Percentiles rank a stretch among this genome's conserved stretches.
Evolutionary conservation across 257 asterid genomes (phyloP).

Genomic region (Avicennia marina): DNA sequence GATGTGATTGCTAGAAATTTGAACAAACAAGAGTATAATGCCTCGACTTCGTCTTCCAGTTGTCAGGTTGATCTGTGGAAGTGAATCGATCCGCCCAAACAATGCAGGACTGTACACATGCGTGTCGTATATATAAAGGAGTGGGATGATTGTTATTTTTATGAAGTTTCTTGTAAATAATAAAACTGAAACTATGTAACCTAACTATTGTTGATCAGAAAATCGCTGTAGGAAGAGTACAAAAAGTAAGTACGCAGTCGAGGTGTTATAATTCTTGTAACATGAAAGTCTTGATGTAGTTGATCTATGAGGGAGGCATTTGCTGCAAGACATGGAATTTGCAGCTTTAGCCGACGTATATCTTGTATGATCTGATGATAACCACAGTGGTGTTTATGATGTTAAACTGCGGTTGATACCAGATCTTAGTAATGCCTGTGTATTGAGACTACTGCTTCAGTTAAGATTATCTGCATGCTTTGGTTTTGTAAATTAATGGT

Average conservation of each 20-base stretch:
- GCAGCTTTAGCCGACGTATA: too few species aligned
- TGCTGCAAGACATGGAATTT: too few species aligned
- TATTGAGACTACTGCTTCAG: too few species aligned
- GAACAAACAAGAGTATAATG: constrained; percentile 33
- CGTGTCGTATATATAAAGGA: background rate
- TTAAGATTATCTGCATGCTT: too few species aligned
- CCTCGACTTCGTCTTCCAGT: constrained; percentile 39
- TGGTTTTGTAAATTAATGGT: too few species aligned
- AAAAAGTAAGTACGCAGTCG: too few species aligned
- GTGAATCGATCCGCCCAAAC: constrained; percentile 26
- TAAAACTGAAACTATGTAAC: background rate
- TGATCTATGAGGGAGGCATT: too few species aligned
- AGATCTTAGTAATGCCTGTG: constrained; percentile 9
- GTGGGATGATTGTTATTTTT: background rate
- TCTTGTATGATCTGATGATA: background rate
- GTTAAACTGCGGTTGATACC: constrained; percentile 20
- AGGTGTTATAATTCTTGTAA: too few species aligned
- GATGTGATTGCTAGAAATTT: constrained; percentile 22
- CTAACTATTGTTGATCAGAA: background rate
- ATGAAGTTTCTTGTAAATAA: background rate
- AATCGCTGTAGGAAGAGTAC: too few species aligned
- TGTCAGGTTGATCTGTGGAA: constrained; percentile 48
- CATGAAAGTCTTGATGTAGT: too few species aligned
- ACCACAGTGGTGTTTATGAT: constrained; percentile 24
- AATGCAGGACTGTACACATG: background rate